phyloP scores from a whole-genome alignment of 1,284 basidiomycete species.

The Sanghuangporus weigelae region DNA sequence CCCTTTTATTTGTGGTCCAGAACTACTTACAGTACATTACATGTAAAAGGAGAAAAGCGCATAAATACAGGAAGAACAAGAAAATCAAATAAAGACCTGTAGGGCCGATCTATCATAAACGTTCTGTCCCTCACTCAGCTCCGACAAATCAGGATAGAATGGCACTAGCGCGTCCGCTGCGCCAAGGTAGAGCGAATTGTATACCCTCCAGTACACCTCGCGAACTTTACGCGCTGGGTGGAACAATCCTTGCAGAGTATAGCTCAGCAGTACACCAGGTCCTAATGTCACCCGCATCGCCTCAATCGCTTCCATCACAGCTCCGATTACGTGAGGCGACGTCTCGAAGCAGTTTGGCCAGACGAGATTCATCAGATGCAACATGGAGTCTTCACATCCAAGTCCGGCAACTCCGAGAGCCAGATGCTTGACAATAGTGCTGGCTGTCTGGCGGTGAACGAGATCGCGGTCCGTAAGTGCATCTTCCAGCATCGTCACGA shows the following conservation, averaged over 20 bases:
- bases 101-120: constrained; percentile 82
- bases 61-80: constrained; percentile 1
- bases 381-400: constrained; percentile 96
- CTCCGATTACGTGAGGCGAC: constrained; percentile 95
- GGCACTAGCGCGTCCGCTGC: constrained; percentile 88
- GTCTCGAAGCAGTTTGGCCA: constrained; percentile 99
- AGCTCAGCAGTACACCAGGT: constrained; percentile 87
- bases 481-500: constrained; percentile 96
- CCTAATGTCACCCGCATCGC: constrained; percentile 95
- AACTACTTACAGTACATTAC: background rate
- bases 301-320: constrained; percentile 95
- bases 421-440: constrained; percentile 98
- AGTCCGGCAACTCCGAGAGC: constrained; percentile 96
- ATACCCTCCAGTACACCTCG: constrained; percentile 91
- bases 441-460: constrained; percentile 97
- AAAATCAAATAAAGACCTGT: constrained; percentile 68
- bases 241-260: constrained; percentile 89
- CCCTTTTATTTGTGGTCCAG: background rate
- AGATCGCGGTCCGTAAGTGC: constrained; percentile 97
- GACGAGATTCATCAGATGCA: constrained; percentile 96
- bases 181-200: constrained; percentile 88
- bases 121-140: constrained; percentile 85
- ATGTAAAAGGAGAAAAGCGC: background rate
- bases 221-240: constrained; percentile 95
- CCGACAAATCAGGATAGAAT: constrained; percentile 89